phyloP scores from a whole-genome alignment of 352 stramenopile species.

The Phytophthora vignae region DNA sequence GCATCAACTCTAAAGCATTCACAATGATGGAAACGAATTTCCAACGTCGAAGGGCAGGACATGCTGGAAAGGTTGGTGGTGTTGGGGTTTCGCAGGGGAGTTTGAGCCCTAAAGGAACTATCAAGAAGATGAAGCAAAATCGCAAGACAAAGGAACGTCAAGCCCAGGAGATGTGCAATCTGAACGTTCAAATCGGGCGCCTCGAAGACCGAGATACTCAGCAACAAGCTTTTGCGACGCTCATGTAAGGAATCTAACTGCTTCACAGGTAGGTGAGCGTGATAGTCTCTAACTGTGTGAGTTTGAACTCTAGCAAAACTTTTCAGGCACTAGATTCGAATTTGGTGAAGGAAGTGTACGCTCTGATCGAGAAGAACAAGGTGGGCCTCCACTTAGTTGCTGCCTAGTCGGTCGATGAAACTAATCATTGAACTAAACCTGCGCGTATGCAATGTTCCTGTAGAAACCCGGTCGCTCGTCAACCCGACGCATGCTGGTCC shows the following conservation, averaged over 20 bases:
- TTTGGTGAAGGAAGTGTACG: conserved; percentile 52
- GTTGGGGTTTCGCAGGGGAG: not conserved
- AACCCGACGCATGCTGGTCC: conserved; percentile 55
- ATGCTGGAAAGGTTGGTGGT: conserved; percentile 11
- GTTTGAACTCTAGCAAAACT: conserved; percentile 35
- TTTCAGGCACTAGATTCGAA: conserved; percentile 45
- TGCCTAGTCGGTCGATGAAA: not conserved
- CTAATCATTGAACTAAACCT: not conserved
- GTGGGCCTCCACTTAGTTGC: conserved; percentile 22
- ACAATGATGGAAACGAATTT: conserved; percentile 38
- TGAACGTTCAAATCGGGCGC: conserved; percentile 60
- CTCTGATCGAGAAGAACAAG: conserved; percentile 71
- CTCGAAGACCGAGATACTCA: conserved; percentile 77
- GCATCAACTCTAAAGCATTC: not conserved
- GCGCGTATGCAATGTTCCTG: not conserved
- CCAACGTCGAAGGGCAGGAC: conserved; percentile 5
- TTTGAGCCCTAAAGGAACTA: conserved; percentile 40
- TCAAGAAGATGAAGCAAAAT: conserved; percentile 56
- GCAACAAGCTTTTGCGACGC: conserved; percentile 57
- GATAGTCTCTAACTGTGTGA: not conserved
- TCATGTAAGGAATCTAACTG: conserved; percentile 43
- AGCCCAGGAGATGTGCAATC: conserved; percentile 41
- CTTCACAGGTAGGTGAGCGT: not conserved
- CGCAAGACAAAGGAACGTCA: conserved; percentile 54
- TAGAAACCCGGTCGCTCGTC: conserved; percentile 58